Conservation (phyloP, 768 basidiomycete species). For the Agaricus blazei region DNA sequence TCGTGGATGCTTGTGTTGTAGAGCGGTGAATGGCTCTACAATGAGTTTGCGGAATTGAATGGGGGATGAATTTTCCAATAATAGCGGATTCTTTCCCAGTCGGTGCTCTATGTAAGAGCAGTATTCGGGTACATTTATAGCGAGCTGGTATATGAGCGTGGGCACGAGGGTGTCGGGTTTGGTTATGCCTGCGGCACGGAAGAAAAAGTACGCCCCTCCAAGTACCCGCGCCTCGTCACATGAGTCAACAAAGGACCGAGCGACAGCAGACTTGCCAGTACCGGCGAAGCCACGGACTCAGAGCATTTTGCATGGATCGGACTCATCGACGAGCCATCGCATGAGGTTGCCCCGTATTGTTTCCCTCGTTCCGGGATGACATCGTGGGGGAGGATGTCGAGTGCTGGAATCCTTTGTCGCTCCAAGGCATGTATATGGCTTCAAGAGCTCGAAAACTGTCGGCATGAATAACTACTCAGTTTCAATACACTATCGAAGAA, state of each 20-base stretch:
- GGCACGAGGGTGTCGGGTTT: not conserved
- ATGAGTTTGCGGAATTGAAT: constrained; percentile 2
- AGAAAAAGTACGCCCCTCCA: not conserved
- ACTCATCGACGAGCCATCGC: not conserved
- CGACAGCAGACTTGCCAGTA: not conserved
- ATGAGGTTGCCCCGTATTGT: not conserved
- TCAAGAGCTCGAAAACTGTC: too few relatives aligned
- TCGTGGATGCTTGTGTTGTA: not conserved
- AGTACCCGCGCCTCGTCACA: not conserved
- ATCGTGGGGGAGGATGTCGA: too few relatives aligned
- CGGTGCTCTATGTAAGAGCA: not conserved
- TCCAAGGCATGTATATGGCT: too few relatives aligned
- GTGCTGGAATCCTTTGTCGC: too few relatives aligned
- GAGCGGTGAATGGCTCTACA: not conserved
- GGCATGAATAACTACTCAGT: too few relatives aligned
- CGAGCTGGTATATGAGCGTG: constrained; percentile 5
- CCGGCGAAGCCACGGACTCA: not conserved
- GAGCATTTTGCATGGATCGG: not conserved
- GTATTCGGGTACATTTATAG: not conserved
- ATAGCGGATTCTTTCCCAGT: not conserved
- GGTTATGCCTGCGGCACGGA: not conserved
- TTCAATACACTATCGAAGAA: too few relatives aligned
- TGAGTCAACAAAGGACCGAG: not conserved
- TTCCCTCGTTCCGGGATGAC: not conserved
- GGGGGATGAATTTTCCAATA: not conserved